These are phyloP conservation scores for Monilinia polystroma DNA, from an alignment of 2,329 filamentous ascomycete species.

Conservation along the genomic window DNA sequence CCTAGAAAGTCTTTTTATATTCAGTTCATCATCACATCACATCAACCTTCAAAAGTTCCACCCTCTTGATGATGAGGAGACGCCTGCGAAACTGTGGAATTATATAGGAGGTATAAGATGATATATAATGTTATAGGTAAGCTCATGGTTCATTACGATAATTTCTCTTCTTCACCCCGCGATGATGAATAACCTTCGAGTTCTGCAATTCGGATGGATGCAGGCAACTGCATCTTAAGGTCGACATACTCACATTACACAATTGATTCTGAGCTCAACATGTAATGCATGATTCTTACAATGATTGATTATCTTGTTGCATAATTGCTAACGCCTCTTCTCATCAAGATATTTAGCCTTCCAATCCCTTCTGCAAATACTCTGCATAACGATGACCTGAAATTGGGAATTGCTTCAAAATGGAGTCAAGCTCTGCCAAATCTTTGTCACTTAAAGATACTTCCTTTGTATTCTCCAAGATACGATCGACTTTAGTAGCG, in stretches of 20 bases:
- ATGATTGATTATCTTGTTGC: not conserved
- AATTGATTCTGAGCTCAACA: conserved; percentile 25
- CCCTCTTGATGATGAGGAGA: not conserved
- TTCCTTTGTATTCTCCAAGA: conserved; percentile 59
- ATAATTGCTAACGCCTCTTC: conserved; percentile 1
- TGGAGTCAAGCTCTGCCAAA: conserved; percentile 50
- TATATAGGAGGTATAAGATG: not conserved
- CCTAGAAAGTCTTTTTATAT: no score
- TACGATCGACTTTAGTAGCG: conserved; percentile 54
- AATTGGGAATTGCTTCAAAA: conserved; percentile 50
- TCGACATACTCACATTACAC: conserved; percentile 38
- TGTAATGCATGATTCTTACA: not conserved
- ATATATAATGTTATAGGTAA: conserved; percentile 6
- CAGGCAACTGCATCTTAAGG: conserved; percentile 28
- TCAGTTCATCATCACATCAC: not conserved
- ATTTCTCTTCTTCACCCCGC: not conserved
- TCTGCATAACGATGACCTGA: conserved; percentile 50
- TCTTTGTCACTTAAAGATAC: conserved; percentile 53
- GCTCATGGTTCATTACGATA: not conserved
- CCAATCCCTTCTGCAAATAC: not conserved
- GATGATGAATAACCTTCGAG: conserved; percentile 37
- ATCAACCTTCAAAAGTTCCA: not conserved
- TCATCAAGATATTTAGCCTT: not conserved
- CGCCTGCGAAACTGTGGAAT: not conserved
- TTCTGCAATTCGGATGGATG: conserved; percentile 40